Base-by-base conservation (phyloP, 495 filamentous ascomycete species). In the Ascobolus immersus region DNA sequence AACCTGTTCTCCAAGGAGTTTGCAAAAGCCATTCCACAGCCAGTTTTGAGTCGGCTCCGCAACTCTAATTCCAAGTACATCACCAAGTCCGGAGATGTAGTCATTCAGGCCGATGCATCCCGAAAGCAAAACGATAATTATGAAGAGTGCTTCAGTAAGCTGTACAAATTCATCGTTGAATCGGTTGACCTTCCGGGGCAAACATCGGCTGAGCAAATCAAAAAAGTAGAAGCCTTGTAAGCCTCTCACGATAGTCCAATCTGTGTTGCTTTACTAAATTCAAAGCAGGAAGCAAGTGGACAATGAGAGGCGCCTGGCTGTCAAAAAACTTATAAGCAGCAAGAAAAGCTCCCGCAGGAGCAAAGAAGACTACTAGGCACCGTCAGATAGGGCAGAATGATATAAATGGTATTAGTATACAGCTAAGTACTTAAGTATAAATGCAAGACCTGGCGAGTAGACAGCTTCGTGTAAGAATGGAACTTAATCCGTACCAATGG, bases 101-200 rank as follows among this genome's bases (percentile, higher is more conserved):
- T 75, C 31, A 70, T 79, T 35, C 73, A 79, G 38, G 64, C 65
- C 18, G 68, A 77, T 45, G 62, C 65, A 28, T 63, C 57, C 28
- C 61, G 76, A 31, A 72, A 65, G 40, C 77, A 73, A 44, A 48
- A 45, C 25, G 60, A 62, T 30, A 82, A 82, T 49, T 59, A 62
- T 30, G 60, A 70, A 24, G 55, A 64, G 12, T 78, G 70, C 38
- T 75, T 63, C 40, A 52, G 56, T 10, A 70, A 68, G 40, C 59
- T 82, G 31, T 52, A 69, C 40, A 52, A 63, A 22, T 39, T 71
- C 15, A 58, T 81, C 22, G n/a, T 21, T n/a, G 21, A 22, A 11
- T 13, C 32, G 11, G 21, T n/a, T 11, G 37, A 32, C 17, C 30
- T 39, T 20, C 37, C 37, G 13, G 37, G 37, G 10, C 32, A 36